A percentile compares a stretch with the other conserved stretches of the same genome.
Evolutionary conservation across 345 rosid species (phyloP).

Genomic region (Euphorbia peplus): DNA sequence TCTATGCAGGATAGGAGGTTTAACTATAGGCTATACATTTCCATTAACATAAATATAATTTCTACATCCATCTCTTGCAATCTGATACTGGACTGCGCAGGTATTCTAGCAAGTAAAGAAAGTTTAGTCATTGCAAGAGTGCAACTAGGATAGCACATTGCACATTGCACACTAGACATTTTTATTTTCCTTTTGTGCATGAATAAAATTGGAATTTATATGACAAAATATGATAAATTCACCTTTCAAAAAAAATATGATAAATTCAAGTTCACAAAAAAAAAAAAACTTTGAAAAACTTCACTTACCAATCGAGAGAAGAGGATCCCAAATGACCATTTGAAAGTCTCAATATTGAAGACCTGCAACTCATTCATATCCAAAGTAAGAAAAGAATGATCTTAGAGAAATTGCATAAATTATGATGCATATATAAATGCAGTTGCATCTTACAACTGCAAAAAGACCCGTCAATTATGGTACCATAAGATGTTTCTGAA

Average conservation of each 20-base stretch:
- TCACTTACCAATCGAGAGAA: slow-evolving; percentile 91
- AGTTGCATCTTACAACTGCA: background rate
- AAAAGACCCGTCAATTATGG: background rate
- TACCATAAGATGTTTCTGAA: background rate
- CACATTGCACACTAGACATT: background rate
- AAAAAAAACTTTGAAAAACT: slow-evolving; percentile 4
- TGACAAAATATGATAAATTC: background rate
- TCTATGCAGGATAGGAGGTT: background rate
- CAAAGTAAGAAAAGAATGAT: slow-evolving; percentile 17
- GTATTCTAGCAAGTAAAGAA: background rate
- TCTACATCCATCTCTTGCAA: background rate
- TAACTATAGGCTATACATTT: background rate
- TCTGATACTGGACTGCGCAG: background rate
- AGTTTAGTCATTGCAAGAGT: background rate
- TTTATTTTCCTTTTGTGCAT: background rate
- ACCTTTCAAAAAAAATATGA: background rate
- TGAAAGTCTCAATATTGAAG: slow-evolving; percentile 83
- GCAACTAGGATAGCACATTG: background rate
- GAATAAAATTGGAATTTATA: background rate
- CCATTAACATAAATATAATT: background rate
- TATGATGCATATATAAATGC: background rate
- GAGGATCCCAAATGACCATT: slow-evolving; percentile 94
- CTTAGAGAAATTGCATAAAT: slow-evolving; percentile 3
- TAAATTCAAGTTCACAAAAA: background rate
- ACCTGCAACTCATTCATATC: slow-evolving; percentile 44